Conservation (phyloP, 2,329 filamentous ascomycete species). For the Diaporthe australafricana region DNA sequence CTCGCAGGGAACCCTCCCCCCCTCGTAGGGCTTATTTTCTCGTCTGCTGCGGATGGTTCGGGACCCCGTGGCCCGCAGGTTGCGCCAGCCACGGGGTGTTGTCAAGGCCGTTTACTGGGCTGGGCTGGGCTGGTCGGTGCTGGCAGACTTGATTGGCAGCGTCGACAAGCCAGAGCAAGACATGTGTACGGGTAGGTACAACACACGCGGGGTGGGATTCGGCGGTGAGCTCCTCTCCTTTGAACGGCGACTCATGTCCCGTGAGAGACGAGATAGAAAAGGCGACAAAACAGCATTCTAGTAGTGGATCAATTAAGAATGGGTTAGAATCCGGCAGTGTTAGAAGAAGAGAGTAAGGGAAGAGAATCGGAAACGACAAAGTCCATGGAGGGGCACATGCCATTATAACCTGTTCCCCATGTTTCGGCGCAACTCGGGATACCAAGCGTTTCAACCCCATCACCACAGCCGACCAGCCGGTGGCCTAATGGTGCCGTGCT, state of each 20-base stretch:
- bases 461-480: conserved; percentile 15
- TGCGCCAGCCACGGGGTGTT: not conserved
- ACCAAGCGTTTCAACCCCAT: conserved; percentile 23
- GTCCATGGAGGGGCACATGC: conserved; percentile 6
- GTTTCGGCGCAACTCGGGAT: conserved; percentile 22
- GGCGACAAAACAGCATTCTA: not conserved
- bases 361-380: not conserved
- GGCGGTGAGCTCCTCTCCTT: conserved; percentile 16
- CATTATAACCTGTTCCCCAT: conserved; percentile 11
- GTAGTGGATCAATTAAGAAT: not conserved
- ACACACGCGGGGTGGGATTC: not conserved
- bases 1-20: not conserved
- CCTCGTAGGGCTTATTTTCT: not conserved
- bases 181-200: not conserved
- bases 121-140: not conserved
- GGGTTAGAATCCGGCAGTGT: not conserved
- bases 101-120: not conserved
- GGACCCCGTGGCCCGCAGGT: not conserved
- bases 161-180: conserved; percentile 8
- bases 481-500: too few species aligned
- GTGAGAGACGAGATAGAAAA: not conserved
- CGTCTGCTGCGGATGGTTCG: conserved; percentile 1
- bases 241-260: not conserved
- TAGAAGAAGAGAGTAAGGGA: not conserved
- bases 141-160: conserved; percentile 1